Conservation (phyloP, 2,329 filamentous ascomycete genomes). For the Keithomyces neogunnii region DNA sequence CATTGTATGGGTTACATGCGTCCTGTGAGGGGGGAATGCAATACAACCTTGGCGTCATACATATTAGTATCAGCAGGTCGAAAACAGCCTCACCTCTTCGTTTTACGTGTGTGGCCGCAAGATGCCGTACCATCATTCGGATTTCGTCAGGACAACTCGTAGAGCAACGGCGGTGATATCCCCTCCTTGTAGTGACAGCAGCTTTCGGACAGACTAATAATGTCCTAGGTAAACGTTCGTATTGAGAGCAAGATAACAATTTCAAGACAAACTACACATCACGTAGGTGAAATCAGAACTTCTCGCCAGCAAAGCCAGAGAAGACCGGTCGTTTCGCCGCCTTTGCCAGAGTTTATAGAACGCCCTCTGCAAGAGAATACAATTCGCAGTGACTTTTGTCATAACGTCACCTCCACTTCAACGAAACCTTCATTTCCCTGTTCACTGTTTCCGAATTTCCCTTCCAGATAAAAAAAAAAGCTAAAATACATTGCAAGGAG, state of each 20-base stretch:
- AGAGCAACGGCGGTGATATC: not conserved
- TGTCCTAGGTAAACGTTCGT: not conserved
- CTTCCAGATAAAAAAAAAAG: not conserved
- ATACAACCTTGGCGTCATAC: too few species aligned
- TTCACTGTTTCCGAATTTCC: not conserved
- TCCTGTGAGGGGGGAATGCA: too few species aligned
- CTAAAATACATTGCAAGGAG: constrained; percentile 6
- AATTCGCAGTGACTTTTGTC: constrained; percentile 20
- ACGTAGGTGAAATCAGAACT: constrained; percentile 4
- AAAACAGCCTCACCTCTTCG: too few species aligned
- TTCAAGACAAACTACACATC: constrained; percentile 1
- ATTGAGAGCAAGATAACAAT: not conserved
- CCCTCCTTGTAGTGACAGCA: not conserved
- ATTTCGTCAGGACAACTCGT: not conserved
- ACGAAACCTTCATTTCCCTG: constrained; percentile 16
- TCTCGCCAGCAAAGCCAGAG: not conserved
- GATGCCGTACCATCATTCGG: too few species aligned
- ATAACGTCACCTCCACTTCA: constrained; percentile 20
- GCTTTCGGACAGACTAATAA: constrained; percentile 6
- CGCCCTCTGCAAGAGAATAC: constrained; percentile 12
- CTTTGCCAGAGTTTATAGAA: constrained; percentile 3
- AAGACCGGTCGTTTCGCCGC: constrained; percentile 1
- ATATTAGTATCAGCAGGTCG: too few species aligned
- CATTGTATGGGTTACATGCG: too few species aligned
- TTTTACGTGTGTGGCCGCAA: too few species aligned